Evolutionary conservation across 495 filamentous ascomycete genomes (phyloP).

Genomic region (Penicillium odoratum): DNA sequence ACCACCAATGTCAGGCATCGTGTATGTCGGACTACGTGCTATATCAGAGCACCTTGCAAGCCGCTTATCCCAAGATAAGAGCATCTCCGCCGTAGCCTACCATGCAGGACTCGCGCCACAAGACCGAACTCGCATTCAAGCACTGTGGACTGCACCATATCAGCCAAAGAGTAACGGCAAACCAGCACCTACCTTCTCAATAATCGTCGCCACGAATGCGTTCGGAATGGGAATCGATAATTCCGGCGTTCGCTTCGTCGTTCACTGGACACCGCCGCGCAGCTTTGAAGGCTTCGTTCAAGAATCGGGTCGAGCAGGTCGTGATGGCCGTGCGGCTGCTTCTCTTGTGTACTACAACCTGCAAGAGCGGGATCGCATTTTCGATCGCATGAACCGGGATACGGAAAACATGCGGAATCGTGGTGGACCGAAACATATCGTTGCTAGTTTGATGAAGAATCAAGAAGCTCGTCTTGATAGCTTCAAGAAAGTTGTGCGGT

Average conservation of each 20-base stretch:
- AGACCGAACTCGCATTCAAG: constrained; percentile 47
- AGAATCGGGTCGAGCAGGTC: constrained; percentile 87
- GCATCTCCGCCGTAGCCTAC: constrained; percentile 49
- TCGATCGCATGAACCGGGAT: constrained; percentile 47
- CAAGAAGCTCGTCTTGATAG: constrained; percentile 44
- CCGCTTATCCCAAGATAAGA: constrained; percentile 30
- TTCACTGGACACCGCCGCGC: constrained; percentile 90
- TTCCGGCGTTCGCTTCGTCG: constrained; percentile 86
- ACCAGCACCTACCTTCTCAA: constrained; percentile 62
- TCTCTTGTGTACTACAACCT: constrained; percentile 89
- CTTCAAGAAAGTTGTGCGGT: constrained; percentile 63
- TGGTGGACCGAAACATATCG: constrained; percentile 17
- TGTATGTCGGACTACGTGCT: constrained; percentile 80
- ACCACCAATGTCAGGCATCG: constrained; percentile 76
- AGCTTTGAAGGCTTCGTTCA: constrained; percentile 95
- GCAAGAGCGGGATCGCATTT: constrained; percentile 75
- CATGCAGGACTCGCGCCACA: constrained; percentile 48
- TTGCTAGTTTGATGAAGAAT: constrained; percentile 28
- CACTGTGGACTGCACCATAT: constrained; percentile 67
- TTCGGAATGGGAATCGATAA: constrained; percentile 99
- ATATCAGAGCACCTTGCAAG: constrained; percentile 73
- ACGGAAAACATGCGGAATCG: constrained; percentile 39
- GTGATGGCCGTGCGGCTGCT: constrained; percentile 80
- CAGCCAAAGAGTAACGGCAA: constrained; percentile 11
- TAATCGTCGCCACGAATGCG: constrained; percentile 92